Conservation (phyloP, 768 basidiomycete species). For the Phaffia tasmanica region DNA sequence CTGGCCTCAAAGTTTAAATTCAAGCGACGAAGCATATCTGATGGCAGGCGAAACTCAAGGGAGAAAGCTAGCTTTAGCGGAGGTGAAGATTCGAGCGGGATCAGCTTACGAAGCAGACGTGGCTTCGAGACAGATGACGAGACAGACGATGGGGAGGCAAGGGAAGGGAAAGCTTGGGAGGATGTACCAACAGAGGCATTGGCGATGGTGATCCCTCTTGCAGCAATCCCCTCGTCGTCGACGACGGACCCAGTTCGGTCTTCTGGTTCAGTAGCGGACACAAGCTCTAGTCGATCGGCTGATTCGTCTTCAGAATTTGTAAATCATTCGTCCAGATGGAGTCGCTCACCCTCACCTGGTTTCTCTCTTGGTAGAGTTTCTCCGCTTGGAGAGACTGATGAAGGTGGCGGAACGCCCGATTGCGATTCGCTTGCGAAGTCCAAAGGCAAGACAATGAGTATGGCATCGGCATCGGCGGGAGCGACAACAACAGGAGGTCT, state of each 20-base stretch:
- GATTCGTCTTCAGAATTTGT: conserved; percentile 6
- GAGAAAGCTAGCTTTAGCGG: conserved; percentile 8
- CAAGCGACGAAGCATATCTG: conserved; percentile 21
- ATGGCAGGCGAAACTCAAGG: conserved; percentile 9
- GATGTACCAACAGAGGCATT: conserved; percentile 26
- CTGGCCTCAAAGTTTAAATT: conserved; percentile 19
- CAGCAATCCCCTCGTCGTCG: background rate
- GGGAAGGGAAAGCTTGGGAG: conserved; percentile 27
- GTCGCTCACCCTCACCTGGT: background rate
- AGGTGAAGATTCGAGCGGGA: conserved; percentile 15
- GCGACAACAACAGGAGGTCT: background rate
- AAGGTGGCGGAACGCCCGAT: background rate
- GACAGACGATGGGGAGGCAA: conserved; percentile 23
- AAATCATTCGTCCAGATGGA: background rate
- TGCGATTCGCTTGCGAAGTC: conserved; percentile 2
- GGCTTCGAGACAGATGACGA: conserved; percentile 18
- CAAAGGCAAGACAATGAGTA: too few relatives aligned
- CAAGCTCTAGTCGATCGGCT: background rate
- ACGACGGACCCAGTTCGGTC: conserved; percentile 1
- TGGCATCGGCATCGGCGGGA: too few relatives aligned
- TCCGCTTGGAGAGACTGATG: background rate
- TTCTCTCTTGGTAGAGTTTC: background rate
- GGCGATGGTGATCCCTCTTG: conserved; percentile 26
- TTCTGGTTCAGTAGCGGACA: background rate
- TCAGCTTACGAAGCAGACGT: conserved; percentile 12